Conservation (phyloP, 2,329 filamentous ascomycete species). For the Aspergillus terreus region DNA sequence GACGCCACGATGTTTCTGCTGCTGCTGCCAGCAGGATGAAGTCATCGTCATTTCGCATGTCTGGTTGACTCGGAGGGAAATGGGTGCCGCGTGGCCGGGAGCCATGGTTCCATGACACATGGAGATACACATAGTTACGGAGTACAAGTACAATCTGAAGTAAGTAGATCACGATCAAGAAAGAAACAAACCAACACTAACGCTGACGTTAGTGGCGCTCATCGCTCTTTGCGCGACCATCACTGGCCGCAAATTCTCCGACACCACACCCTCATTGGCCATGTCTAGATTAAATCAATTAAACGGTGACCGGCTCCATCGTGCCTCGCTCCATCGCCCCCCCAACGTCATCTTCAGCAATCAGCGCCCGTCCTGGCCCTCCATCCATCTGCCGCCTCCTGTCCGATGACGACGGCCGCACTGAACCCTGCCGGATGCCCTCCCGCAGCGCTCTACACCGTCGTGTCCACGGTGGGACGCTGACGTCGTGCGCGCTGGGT, state of each 20-base stretch:
- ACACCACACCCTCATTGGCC: no score
- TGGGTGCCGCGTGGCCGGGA: no score
- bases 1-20: no score
- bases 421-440: neutral
- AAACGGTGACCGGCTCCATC: neutral
- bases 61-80: no score
- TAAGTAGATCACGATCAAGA: no score
- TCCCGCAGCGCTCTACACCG: neutral
- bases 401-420: conserved; percentile 5
- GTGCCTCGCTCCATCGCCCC: neutral
- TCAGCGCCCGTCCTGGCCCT: conserved; percentile 12
- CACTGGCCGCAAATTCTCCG: neutral
- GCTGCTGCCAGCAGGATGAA: no score
- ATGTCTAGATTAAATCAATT: neutral
- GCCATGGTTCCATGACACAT: no score
- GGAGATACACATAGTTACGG: no score
- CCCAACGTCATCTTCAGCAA: neutral
- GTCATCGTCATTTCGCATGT: no score
- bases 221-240: neutral
- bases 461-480: neutral
- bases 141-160: neutral
- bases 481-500: conserved; percentile 2
- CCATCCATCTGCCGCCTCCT: neutral
- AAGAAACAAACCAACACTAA: no score
- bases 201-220: neutral